Evolutionary conservation across 352 stramenopile species (phyloP).

Genomic region (Lagenidium sp.): DNA sequence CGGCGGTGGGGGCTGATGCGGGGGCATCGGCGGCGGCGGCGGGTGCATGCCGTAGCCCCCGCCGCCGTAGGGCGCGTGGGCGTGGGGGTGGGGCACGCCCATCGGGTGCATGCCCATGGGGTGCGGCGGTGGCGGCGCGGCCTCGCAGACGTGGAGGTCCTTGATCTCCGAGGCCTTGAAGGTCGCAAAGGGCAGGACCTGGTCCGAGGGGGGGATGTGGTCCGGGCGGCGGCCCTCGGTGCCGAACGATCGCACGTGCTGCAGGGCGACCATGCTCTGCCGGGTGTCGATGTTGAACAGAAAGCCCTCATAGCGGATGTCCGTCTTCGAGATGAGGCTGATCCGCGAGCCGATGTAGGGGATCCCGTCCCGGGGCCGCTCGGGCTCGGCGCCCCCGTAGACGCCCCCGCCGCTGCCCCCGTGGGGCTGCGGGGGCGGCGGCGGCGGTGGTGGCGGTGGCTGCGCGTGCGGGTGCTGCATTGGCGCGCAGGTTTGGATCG

Average conservation of each 20-base stretch:
- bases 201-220: constrained; percentile 63
- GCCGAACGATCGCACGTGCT: constrained; percentile 78
- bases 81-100: constrained; percentile 7
- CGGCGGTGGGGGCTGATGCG: constrained; percentile 14
- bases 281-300: constrained; percentile 83
- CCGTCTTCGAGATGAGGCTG: constrained; percentile 81
- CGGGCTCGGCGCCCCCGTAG: constrained; percentile 5
- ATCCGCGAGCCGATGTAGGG: constrained; percentile 80
- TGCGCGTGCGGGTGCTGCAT: constrained; percentile 5
- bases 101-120: constrained; percentile 6
- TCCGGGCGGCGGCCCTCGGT: constrained; percentile 66
- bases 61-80: constrained; percentile 3
- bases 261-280: constrained; percentile 73
- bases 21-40: constrained; percentile 10
- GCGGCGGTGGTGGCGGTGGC: constrained; percentile 5
- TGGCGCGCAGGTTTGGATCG: not conserved
- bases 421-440: constrained; percentile 1
- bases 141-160: constrained; percentile 78
- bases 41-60: no score
- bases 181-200: constrained; percentile 68
- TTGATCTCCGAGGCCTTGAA: constrained; percentile 85
- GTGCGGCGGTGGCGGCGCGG: constrained; percentile 24
- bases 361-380: constrained; percentile 34
- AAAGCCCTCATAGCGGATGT: constrained; percentile 81
- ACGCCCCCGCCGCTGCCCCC: constrained; percentile 11